Percentiles rank a stretch among this genome's conserved stretches.
Conservation (phyloP, 1,139 yeast genomes). For the Blastobotrys apis region DNA sequence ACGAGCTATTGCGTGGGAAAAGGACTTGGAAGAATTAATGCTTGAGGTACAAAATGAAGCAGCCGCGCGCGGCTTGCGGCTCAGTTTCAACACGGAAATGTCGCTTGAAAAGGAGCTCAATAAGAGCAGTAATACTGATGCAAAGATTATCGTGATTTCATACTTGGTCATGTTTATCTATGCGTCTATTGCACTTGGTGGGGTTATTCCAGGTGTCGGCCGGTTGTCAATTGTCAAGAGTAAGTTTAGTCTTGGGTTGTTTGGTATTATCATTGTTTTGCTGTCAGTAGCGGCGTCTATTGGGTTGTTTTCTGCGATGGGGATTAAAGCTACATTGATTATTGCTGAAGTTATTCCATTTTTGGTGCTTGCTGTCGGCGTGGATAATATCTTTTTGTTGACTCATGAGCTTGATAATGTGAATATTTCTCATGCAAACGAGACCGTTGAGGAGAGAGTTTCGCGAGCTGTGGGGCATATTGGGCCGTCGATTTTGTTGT, state of each 20-base stretch:
- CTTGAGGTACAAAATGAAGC: slow-evolving; percentile 43
- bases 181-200: slow-evolving; percentile 79
- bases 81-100: slow-evolving; percentile 76
- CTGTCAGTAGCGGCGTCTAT: slow-evolving; percentile 77
- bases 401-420: slow-evolving; percentile 70
- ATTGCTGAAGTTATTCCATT: slow-evolving; percentile 98
- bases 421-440: slow-evolving; percentile 43
- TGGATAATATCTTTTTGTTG: slow-evolving; percentile 84
- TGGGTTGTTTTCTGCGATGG: slow-evolving; percentile 64
- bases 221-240: slow-evolving; percentile 48
- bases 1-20: slow-evolving; percentile 62
- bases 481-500: slow-evolving; percentile 82
- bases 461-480: slow-evolving; percentile 62
- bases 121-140: slow-evolving; percentile 76
- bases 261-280: slow-evolving; percentile 76
- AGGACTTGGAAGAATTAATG: slow-evolving; percentile 53
- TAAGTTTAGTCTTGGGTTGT: slow-evolving; percentile 69
- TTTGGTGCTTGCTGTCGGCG: slow-evolving; percentile 86
- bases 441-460: slow-evolving; percentile 51
- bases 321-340: slow-evolving; percentile 80
- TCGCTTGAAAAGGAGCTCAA: slow-evolving; percentile 81
- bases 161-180: slow-evolving; percentile 87
- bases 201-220: slow-evolving; percentile 39
- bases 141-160: slow-evolving; percentile 63
- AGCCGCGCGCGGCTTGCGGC: slow-evolving; percentile 45